These are phyloP conservation scores for Boletus calvinii DNA, from an alignment of 1,284 basidiomycete genomes.

Conservation along the genomic window DNA sequence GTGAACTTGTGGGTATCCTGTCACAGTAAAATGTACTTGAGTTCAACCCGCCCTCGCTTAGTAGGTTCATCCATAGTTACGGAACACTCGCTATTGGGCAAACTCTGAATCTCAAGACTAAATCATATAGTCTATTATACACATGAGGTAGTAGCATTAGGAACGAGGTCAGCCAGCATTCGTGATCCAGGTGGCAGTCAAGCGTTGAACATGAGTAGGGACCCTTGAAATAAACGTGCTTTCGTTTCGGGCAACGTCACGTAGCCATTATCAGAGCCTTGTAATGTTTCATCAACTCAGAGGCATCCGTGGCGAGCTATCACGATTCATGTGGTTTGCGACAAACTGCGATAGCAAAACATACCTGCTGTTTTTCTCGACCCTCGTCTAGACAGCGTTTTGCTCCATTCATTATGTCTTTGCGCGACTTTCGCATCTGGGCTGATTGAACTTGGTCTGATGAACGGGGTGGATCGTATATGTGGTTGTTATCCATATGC, in stretches of 20 bases:
- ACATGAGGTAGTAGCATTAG: constrained; percentile 2
- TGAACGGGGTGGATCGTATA: constrained; percentile 10
- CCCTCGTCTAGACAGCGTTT: constrained; percentile 39
- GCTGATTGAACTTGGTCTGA: constrained; percentile 38
- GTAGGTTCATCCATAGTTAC: constrained; percentile 20
- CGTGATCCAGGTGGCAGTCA: not conserved
- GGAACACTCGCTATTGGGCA: not conserved
- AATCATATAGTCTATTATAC: constrained; percentile 4
- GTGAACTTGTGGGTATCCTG: constrained; percentile 29
- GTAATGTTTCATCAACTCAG: constrained; percentile 45
- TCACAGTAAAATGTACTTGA: not conserved
- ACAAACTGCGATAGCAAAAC: not conserved
- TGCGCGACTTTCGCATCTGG: constrained; percentile 38
- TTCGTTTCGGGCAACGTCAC: constrained; percentile 8
- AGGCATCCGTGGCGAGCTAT: constrained; percentile 43
- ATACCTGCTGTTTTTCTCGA: constrained; percentile 43
- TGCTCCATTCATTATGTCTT: constrained; percentile 37
- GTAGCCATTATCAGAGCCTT: constrained; percentile 39
- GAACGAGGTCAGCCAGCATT: not conserved
- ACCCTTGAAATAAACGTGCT: not conserved
- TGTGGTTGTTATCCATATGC: not conserved
- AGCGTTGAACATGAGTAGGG: not conserved
- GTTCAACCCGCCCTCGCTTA: constrained; percentile 14
- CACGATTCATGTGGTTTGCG: not conserved
- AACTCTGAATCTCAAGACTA: not conserved